A percentile compares a stretch with the other conserved stretches of the same genome.
phyloP scores from a whole-genome alignment of 1,139 yeast genomes.

The Protomyces macrosporus region DNA sequence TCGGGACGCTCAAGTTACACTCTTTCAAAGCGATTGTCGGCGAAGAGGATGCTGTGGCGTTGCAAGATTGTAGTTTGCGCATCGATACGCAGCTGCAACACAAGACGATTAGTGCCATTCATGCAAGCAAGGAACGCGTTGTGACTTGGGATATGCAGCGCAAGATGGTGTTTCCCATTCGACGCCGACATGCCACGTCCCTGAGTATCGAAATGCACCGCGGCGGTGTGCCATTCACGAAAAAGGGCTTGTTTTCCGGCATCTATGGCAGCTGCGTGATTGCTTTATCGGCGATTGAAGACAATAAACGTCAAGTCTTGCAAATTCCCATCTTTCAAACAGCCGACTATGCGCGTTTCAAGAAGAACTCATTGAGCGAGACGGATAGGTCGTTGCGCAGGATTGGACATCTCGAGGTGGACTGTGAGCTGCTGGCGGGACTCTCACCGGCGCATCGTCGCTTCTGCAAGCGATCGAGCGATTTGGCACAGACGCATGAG shows the following conservation, averaged over 20 bases:
- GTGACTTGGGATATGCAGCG: slow-evolving; percentile 16
- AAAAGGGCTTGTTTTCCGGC: slow-evolving; percentile 16
- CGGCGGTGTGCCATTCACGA: slow-evolving; percentile 21
- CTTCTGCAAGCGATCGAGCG: slow-evolving; percentile 8
- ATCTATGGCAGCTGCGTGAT: slow-evolving; percentile 18
- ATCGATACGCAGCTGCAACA: slow-evolving; percentile 13
- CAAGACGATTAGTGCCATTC: slow-evolving; percentile 24
- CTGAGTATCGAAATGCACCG: slow-evolving; percentile 14
- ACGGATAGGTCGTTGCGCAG: slow-evolving; percentile 8
- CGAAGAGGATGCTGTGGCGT: slow-evolving; percentile 11
- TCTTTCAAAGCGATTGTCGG: slow-evolving; percentile 6
- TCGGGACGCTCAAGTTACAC: slow-evolving; percentile 24
- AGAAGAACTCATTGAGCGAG: slow-evolving; percentile 12
- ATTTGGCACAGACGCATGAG: slow-evolving; percentile 23
- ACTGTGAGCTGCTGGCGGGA: slow-evolving; percentile 5
- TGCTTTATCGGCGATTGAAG: slow-evolving; percentile 20
- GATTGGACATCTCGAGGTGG: slow-evolving; percentile 18
- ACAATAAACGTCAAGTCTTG: slow-evolving; percentile 6
- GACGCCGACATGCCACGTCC: slow-evolving; percentile 19
- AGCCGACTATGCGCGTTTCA: slow-evolving; percentile 23
- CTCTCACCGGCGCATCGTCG: slow-evolving; percentile 6
- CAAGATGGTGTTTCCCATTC: slow-evolving; percentile 9
- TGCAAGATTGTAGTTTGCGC: slow-evolving; percentile 20
- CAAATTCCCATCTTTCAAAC: slow-evolving; percentile 19
- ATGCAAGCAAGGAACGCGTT: not conserved